phyloP scores from a whole-genome alignment of 768 basidiomycete genomes.

The Leucosporidium yakuticum region DNA sequence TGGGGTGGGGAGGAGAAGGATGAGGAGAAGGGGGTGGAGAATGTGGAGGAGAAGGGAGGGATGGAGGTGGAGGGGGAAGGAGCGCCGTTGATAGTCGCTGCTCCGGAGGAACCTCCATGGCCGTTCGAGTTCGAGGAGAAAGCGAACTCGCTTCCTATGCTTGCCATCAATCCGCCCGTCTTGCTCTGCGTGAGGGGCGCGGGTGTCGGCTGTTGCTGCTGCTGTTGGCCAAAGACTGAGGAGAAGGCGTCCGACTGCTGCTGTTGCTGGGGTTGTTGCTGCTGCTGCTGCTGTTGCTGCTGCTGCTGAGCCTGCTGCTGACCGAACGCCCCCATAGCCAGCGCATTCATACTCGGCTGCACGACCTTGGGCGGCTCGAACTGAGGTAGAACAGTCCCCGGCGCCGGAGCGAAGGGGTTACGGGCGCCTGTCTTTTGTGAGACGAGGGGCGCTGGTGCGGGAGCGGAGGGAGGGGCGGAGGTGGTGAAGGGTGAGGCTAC shows the following conservation, averaged over 20 bases:
- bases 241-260: slow-evolving; percentile 25
- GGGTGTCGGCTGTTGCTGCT: slow-evolving; percentile 34
- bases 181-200: slow-evolving; percentile 39
- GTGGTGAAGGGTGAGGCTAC: slow-evolving; percentile 38
- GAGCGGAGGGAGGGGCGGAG: slow-evolving; percentile 49
- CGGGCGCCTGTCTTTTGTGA: slow-evolving; percentile 88
- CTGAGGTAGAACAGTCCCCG: slow-evolving; percentile 46
- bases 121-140: slow-evolving; percentile 2
- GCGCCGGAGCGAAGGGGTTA: slow-evolving; percentile 85
- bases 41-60: neutral
- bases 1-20: neutral
- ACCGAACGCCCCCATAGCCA: slow-evolving; percentile 54
- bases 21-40: neutral
- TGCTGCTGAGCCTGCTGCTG: slow-evolving; percentile 20
- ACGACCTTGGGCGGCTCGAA: slow-evolving; percentile 55
- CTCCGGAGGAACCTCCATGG: neutral
- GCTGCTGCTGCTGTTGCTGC: slow-evolving; percentile 20
- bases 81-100: slow-evolving; percentile 9
- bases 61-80: neutral
- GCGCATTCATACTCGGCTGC: slow-evolving; percentile 67
- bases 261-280: slow-evolving; percentile 6
- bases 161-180: slow-evolving; percentile 33
- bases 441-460: slow-evolving; percentile 53
- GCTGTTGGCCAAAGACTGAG: slow-evolving; percentile 11
- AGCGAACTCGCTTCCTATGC: slow-evolving; percentile 35